Conservation (phyloP, 768 basidiomycete genomes). For the Termitomyces sp. region DNA sequence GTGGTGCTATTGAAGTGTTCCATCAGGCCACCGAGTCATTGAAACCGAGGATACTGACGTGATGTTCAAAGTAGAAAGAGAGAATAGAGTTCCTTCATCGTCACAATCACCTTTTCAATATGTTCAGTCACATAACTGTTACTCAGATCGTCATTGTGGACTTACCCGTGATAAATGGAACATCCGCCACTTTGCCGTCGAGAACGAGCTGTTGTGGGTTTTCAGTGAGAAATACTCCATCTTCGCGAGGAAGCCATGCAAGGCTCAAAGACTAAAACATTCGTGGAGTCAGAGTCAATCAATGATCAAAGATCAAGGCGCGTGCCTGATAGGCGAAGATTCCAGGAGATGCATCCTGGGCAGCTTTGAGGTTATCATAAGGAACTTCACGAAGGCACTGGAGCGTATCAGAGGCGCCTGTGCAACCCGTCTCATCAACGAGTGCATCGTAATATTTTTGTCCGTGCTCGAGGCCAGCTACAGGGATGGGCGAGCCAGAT, state of each 20-base stretch:
- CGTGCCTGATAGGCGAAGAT: slow-evolving; percentile 39
- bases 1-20: slow-evolving; percentile 13
- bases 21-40: neutral
- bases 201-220: slow-evolving; percentile 35
- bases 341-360: slow-evolving; percentile 36
- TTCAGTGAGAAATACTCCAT: slow-evolving; percentile 43
- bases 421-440: slow-evolving; percentile 35
- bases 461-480: slow-evolving; percentile 37
- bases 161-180: slow-evolving; percentile 44
- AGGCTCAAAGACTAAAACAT: slow-evolving; percentile 30
- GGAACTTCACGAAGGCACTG: slow-evolving; percentile 36
- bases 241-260: slow-evolving; percentile 46
- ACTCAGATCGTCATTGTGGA: neutral
- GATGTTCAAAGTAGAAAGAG: slow-evolving; percentile 40
- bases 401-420: slow-evolving; percentile 33
- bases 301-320: neutral
- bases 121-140: neutral
- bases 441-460: slow-evolving; percentile 42
- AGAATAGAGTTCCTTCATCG: slow-evolving; percentile 55
- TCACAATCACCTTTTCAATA: slow-evolving; percentile 38
- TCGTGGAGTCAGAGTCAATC: neutral
- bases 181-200: slow-evolving; percentile 36
- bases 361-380: slow-evolving; percentile 32
- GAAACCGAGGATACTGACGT: slow-evolving; percentile 28
- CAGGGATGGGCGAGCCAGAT: slow-evolving; percentile 42